phyloP scores from a whole-genome alignment of 306 rosid species.

The Dryas drummondii region DNA sequence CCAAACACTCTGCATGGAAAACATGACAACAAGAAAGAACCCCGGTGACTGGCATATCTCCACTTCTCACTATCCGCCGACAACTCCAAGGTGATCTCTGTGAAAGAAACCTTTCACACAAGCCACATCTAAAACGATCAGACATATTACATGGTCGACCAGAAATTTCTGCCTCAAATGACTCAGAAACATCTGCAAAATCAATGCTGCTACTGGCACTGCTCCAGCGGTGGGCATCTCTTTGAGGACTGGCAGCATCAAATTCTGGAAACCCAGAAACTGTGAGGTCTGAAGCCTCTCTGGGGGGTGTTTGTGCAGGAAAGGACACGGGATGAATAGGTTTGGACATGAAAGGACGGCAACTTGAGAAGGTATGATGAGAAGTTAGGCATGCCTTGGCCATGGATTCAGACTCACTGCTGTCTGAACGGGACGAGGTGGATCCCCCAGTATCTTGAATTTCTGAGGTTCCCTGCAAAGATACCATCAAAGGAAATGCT shows the following conservation, averaged over 20 bases:
- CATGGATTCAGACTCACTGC: constrained; percentile 67
- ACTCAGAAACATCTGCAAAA: constrained; percentile 67
- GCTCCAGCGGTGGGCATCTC: constrained; percentile 65
- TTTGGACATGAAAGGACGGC: constrained; percentile 76
- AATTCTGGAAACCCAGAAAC: constrained; percentile 47
- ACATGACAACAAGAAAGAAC: constrained; percentile 81
- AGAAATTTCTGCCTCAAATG: constrained; percentile 61
- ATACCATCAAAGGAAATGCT: constrained; percentile 17
- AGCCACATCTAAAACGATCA: constrained; percentile 61
- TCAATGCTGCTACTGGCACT: constrained; percentile 80
- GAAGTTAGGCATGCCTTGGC: constrained; percentile 53
- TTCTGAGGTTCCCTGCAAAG: constrained; percentile 73
- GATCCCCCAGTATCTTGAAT: constrained; percentile 55
- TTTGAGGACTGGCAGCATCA: constrained; percentile 53
- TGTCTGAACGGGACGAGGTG: constrained; percentile 59
- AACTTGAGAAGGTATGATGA: constrained; percentile 52
- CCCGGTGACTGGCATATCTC: constrained; percentile 81
- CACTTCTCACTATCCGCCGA: constrained; percentile 79
- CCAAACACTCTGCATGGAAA: constrained; percentile 89
- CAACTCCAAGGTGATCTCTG: constrained; percentile 90
- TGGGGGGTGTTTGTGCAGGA: constrained; percentile 42
- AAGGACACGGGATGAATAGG: constrained; percentile 75
- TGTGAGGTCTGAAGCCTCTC: constrained; percentile 51
- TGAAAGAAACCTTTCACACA: constrained; percentile 74
- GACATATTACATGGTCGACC: constrained; percentile 30